phyloP scores from a whole-genome alignment of 2,329 filamentous ascomycete genomes.

The Calonectria henricotiae region DNA sequence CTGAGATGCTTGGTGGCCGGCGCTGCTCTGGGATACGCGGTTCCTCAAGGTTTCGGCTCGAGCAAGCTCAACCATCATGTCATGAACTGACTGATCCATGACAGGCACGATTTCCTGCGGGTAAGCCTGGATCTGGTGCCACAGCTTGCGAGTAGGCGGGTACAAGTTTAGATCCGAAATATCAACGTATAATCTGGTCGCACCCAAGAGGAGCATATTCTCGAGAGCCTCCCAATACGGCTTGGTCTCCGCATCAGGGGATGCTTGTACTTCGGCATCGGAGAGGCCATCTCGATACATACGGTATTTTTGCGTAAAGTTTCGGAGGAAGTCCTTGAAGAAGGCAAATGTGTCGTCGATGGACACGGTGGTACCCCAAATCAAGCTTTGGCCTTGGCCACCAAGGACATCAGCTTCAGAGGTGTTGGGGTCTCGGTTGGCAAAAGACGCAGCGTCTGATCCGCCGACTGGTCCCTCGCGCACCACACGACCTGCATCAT shows the following conservation, averaged over 20 bases:
- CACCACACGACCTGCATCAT: conserved; percentile 73
- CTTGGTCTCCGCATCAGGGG: conserved; percentile 82
- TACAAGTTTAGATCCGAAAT: conserved; percentile 92
- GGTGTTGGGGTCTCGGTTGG: conserved; percentile 82
- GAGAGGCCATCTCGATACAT: conserved; percentile 91
- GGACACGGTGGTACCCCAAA: conserved; percentile 98
- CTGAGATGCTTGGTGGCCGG: conserved; percentile 64
- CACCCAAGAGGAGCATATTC: conserved; percentile 90
- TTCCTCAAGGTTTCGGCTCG: conserved; percentile 83
- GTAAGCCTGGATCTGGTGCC: conserved; percentile 95
- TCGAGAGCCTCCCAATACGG: conserved; percentile 90
- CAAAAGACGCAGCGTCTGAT: conserved; percentile 75
- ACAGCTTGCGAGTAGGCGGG: conserved; percentile 92
- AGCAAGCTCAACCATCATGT: conserved; percentile 92
- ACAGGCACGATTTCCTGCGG: conserved; percentile 96
- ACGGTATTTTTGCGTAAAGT: conserved; percentile 94
- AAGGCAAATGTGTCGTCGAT: conserved; percentile 89
- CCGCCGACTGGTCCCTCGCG: conserved; percentile 67
- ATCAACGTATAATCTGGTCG: conserved; percentile 89
- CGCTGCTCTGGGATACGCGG: conserved; percentile 74
- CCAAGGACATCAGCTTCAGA: conserved; percentile 93
- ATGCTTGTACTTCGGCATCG: conserved; percentile 79
- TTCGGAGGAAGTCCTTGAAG: conserved; percentile 93
- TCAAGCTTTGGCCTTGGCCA: conserved; percentile 84
- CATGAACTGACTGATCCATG: conserved; percentile 95